Percentiles rank a stretch among this genome's conserved stretches.
phyloP scores from a whole-genome alignment of 441 rosid genomes.

The Populus hybrid region DNA sequence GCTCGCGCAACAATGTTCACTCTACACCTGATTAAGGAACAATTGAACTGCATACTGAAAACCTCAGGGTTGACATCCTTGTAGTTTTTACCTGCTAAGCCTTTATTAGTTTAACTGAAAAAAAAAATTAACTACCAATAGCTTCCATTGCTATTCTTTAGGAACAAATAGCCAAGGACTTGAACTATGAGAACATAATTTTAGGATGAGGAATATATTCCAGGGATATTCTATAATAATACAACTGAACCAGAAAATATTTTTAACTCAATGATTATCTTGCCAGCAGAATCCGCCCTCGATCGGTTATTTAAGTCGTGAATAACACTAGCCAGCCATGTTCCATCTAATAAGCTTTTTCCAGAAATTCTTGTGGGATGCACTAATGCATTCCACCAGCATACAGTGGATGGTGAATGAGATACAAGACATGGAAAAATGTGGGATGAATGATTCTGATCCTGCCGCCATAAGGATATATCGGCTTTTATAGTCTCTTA shows the following conservation, averaged over 20 bases:
- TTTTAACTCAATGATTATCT: neutral
- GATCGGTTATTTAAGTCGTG: neutral
- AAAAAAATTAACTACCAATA: neutral
- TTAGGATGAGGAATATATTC: constrained; percentile 24
- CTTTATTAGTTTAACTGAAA: neutral
- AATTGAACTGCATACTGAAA: neutral
- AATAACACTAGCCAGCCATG: neutral
- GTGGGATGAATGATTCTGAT: neutral
- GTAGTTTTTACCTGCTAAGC: neutral
- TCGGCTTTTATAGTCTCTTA: neutral
- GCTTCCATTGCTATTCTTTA: neutral
- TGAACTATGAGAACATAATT: neutral
- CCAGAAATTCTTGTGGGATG: neutral
- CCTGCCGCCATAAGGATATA: neutral
- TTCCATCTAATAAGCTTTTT: neutral
- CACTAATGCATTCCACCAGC: neutral
- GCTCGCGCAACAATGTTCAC: constrained; percentile 9
- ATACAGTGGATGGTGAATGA: neutral
- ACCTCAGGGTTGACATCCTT: neutral
- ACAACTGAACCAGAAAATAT: neutral
- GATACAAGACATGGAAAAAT: neutral
- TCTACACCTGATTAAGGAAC: neutral
- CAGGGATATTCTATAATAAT: constrained; percentile 3
- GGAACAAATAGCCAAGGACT: constrained; percentile 7
- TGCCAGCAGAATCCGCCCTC: neutral